Conservation (phyloP, 192 early-diverging fungal species). For the Backusella parvicylindrica region DNA sequence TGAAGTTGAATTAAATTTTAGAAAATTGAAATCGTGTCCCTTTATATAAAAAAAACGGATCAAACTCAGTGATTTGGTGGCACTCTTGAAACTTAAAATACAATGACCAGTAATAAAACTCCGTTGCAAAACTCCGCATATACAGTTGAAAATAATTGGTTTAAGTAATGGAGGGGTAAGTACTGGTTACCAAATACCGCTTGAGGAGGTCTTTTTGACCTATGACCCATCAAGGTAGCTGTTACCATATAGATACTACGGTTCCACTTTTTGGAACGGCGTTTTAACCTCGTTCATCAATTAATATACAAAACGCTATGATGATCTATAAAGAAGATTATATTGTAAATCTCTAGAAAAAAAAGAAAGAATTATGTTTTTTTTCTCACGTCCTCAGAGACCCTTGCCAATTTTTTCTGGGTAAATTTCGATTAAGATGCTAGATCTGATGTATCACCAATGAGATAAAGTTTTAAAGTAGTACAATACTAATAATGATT, state of each 20-base stretch:
- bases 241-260: conserved; percentile 8
- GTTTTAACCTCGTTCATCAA: background rate
- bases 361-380: background rate
- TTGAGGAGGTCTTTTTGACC: background rate
- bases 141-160: background rate
- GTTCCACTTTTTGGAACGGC: background rate
- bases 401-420: background rate
- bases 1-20: conserved; percentile 1
- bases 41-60: conserved; percentile 12
- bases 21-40: background rate
- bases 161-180: background rate
- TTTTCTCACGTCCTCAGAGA: background rate
- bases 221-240: conserved; percentile 3
- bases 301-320: background rate
- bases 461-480: background rate
- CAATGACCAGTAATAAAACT: background rate
- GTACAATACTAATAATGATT: background rate
- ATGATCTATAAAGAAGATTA: background rate
- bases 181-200: conserved; percentile 12
- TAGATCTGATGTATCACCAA: conserved; percentile 1
- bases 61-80: background rate
- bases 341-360: background rate
- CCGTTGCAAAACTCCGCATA: background rate
- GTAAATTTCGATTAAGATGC: background rate
- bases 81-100: background rate